Conservation (phyloP, 2,329 filamentous ascomycete species). For the Colletotrichum shisoi region DNA sequence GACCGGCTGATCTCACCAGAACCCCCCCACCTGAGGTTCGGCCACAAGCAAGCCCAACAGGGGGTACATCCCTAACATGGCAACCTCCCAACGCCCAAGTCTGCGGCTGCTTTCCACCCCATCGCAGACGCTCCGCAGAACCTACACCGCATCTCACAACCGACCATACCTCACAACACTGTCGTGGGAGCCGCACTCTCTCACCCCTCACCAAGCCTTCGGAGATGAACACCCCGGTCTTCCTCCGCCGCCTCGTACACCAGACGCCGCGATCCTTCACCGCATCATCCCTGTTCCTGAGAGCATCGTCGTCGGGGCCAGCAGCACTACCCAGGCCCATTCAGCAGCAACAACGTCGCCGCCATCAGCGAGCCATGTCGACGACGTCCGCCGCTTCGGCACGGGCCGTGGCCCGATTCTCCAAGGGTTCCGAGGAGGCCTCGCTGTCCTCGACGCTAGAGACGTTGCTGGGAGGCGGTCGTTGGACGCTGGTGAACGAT, state of each 20-base stretch:
- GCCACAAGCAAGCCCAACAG: not conserved
- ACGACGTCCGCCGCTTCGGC: not conserved
- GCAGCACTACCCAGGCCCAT: not conserved
- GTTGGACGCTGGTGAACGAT: conserved; percentile 60
- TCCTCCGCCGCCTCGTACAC: conserved; percentile 25
- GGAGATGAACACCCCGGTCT: conserved; percentile 18
- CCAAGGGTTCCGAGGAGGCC: conserved; percentile 55
- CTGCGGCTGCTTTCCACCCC: not conserved
- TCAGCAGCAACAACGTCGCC: not conserved
- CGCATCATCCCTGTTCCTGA: conserved; percentile 2
- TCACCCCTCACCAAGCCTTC: not conserved
- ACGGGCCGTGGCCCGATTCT: conserved; percentile 48
- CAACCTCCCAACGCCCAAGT: not conserved
- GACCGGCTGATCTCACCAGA: not conserved
- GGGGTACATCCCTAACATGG: conserved; percentile 30
- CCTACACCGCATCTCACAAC: not conserved
- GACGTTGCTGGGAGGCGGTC: conserved; percentile 49
- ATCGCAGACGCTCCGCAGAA: not conserved
- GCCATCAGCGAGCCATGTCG: conserved; percentile 16
- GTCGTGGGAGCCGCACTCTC: not conserved
- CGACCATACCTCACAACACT: not conserved
- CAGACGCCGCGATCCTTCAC: conserved; percentile 12
- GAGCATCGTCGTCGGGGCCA: not conserved
- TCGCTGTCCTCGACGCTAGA: conserved; percentile 49
- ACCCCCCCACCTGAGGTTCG: conserved; percentile 25